A percentile compares a stretch with the other conserved stretches of the same genome.
These are phyloP conservation scores for Blastobotrys buckinghamii DNA, from an alignment of 1,139 yeast genomes.

Conservation along the genomic window DNA sequence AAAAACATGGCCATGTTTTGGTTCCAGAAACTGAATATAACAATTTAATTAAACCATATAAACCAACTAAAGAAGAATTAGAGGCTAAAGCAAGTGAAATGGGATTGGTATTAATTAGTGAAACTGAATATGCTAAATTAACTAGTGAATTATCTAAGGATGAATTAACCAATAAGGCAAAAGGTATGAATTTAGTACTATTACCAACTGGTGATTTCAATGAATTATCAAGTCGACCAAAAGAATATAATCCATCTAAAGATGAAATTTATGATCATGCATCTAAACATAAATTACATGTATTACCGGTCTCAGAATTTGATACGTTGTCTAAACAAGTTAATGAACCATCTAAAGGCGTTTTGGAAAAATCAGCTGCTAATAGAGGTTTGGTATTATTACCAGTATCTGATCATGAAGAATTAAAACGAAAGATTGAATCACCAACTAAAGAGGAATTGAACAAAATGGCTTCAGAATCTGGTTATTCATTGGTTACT, in stretches of 20 bases:
- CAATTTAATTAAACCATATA: conserved; percentile 21
- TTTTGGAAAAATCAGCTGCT: conserved; percentile 15
- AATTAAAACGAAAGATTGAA: conserved; percentile 20
- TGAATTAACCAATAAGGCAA: conserved; percentile 17
- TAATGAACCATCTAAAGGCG: conserved; percentile 15
- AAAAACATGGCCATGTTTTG: conserved; percentile 25
- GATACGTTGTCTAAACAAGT: conserved; percentile 17
- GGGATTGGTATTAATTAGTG: conserved; percentile 23
- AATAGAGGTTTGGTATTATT: conserved; percentile 33
- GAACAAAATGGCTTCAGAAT: conserved; percentile 19
- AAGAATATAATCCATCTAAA: conserved; percentile 21
- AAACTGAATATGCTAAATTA: conserved; percentile 16
- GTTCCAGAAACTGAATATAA: conserved; percentile 22
- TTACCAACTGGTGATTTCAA: conserved; percentile 23
- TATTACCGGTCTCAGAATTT: conserved; percentile 29
- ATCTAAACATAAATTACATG: conserved; percentile 16
- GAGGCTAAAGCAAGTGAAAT: conserved; percentile 21
- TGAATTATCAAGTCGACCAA: conserved; percentile 25
- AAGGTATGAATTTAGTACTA: conserved; percentile 21
- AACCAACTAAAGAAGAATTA: conserved; percentile 22
- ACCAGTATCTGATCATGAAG: conserved; percentile 28
- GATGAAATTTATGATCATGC: conserved; percentile 23
- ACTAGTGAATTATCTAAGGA: conserved; percentile 21
- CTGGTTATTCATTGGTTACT: conserved; percentile 25
- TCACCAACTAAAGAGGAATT: conserved; percentile 25